Evolutionary conservation across 441 rosid species (phyloP).

Genomic region (Adansonia madagascariensis): DNA sequence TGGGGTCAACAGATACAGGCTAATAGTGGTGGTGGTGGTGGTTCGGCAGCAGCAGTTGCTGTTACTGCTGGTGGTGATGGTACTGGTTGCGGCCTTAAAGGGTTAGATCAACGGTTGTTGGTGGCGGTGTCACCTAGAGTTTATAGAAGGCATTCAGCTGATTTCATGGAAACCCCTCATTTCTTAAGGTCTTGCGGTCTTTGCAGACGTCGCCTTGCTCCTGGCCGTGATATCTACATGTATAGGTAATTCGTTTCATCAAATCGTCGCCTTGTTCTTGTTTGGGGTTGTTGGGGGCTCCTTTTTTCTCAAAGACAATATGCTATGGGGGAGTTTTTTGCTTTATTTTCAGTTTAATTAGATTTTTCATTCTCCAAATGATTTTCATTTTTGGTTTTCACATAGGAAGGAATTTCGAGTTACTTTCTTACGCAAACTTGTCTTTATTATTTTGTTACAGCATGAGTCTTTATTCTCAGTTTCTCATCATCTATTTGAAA

Average conservation of each 20-base stretch:
- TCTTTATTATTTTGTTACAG: neutral
- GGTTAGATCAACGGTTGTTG: constrained; percentile 47
- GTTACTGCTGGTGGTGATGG: neutral
- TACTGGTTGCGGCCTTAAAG: constrained; percentile 30
- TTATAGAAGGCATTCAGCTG: constrained; percentile 58
- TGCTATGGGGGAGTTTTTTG: neutral
- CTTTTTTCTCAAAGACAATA: neutral
- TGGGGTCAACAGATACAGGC: constrained; percentile 24
- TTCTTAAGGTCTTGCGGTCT: constrained; percentile 70
- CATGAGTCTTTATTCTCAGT: neutral
- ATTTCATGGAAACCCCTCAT: constrained; percentile 53
- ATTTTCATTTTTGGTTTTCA: neutral
- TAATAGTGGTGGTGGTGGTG: constrained; percentile 10
- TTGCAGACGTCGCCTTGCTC: constrained; percentile 69
- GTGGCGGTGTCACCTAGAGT: constrained; percentile 44
- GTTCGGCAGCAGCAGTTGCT: constrained; percentile 29
- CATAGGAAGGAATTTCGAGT: constrained; percentile 13
- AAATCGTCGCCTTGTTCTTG: neutral
- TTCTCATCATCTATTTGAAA: neutral
- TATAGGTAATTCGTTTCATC: constrained; percentile 51
- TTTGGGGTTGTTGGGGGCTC: neutral
- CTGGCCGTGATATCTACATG: constrained; percentile 88
- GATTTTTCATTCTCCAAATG: neutral
- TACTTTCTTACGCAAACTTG: neutral
- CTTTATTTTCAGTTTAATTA: neutral